These are phyloP conservation scores for Xerophyta viscosa DNA, from an alignment of 106 monocot species.

Conservation along the genomic window DNA sequence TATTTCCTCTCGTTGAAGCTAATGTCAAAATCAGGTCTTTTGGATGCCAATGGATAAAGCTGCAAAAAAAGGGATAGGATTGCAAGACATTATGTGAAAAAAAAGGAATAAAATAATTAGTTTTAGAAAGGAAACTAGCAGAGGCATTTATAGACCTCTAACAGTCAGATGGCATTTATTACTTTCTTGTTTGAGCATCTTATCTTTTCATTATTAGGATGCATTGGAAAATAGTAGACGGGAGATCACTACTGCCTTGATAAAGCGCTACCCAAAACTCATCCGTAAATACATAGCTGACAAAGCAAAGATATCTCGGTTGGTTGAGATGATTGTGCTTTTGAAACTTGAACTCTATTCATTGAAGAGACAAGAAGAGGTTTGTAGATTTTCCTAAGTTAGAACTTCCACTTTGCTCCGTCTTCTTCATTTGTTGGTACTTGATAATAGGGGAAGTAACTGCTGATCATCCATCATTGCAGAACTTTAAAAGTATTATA, in stretches of 20 bases:
- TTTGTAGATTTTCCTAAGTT: too few species aligned
- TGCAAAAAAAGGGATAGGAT: too few species aligned
- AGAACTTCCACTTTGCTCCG: too few species aligned
- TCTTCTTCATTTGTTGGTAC: too few species aligned
- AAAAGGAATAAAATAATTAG: too few species aligned
- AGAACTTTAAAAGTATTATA: slow-evolving; percentile 73
- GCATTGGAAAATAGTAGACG: slow-evolving; percentile 57
- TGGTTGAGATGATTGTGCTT: slow-evolving; percentile 68
- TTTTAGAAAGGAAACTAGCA: too few species aligned
- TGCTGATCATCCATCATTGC: slow-evolving; percentile 6
- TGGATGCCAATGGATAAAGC: too few species aligned
- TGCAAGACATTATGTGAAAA: too few species aligned
- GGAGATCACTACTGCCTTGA: slow-evolving; percentile 73
- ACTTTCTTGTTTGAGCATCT: not conserved
- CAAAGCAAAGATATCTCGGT: slow-evolving; percentile 78
- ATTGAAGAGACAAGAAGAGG: slow-evolving; percentile 88
- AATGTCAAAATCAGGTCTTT: too few species aligned
- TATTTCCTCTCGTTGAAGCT: too few species aligned
- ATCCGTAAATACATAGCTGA: slow-evolving; percentile 76
- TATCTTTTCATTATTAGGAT: slow-evolving; percentile 42
- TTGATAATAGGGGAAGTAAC: not conserved
- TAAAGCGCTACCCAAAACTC: slow-evolving; percentile 82
- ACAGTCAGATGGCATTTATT: too few species aligned
- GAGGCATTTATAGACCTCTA: too few species aligned
- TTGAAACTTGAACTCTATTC: slow-evolving; percentile 93